Conservation (phyloP, 2,329 filamentous ascomycete species). For the Leptographium radiaticola region DNA sequence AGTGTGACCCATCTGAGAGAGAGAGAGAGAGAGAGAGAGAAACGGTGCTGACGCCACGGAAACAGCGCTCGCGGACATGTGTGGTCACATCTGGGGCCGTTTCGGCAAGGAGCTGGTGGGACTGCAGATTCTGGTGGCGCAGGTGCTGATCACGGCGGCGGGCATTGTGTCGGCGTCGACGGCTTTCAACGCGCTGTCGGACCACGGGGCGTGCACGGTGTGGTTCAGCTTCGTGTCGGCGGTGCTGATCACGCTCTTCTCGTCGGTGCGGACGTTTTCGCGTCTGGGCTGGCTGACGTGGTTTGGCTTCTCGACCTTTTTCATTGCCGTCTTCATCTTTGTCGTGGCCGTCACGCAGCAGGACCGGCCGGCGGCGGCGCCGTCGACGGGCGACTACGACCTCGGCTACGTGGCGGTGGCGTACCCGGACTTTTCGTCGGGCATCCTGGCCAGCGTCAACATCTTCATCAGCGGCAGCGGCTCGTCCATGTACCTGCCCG, state of each 20-base stretch:
- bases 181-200: conserved; percentile 45
- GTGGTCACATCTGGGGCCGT: conserved; percentile 36
- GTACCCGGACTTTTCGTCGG: conserved; percentile 39
- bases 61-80: conserved; percentile 38
- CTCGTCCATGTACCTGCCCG: conserved; percentile 27
- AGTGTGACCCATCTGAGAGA: not conserved
- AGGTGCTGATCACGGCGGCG: conserved; percentile 31
- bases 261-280: conserved; percentile 29
- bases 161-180: conserved; percentile 49
- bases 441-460: conserved; percentile 46
- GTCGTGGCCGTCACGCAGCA: conserved; percentile 29
- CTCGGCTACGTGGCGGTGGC: conserved; percentile 32
- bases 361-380: conserved; percentile 22
- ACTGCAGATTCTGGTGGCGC: conserved; percentile 36
- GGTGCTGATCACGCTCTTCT: conserved; percentile 30
- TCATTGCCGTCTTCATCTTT: conserved; percentile 42
- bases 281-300: conserved; percentile 35
- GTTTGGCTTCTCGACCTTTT: conserved; percentile 41
- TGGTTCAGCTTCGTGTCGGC: conserved; percentile 45
- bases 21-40: not conserved
- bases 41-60: not conserved
- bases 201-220: conserved; percentile 9
- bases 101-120: conserved; percentile 38
- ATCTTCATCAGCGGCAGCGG: conserved; percentile 32
- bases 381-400: conserved; percentile 25